These are phyloP conservation scores for Naganishia randhawae DNA, from an alignment of 768 basidiomycete species.

Conservation along the genomic window DNA sequence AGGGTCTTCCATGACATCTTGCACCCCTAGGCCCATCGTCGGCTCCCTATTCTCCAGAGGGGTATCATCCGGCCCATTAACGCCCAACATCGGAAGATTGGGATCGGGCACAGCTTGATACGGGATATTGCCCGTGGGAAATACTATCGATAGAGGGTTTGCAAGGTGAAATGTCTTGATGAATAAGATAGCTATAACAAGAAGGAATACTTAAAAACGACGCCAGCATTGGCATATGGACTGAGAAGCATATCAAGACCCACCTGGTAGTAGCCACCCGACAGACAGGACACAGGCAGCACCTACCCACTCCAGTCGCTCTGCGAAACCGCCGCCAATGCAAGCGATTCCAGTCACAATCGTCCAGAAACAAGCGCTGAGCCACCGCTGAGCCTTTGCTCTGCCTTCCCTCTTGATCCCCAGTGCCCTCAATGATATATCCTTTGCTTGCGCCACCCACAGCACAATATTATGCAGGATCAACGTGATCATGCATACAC, in stretches of 20 bases:
- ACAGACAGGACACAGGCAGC: constrained; percentile 39
- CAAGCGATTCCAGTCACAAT: constrained; percentile 36
- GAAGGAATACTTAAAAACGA: not conserved
- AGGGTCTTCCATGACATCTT: constrained; percentile 50
- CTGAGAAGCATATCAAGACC: constrained; percentile 19
- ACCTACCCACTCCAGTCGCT: constrained; percentile 42
- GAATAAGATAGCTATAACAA: constrained; percentile 62
- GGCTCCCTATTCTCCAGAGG: not conserved
- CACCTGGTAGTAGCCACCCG: constrained; percentile 44
- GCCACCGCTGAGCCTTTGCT: constrained; percentile 41
- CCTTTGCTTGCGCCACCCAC: constrained; percentile 43
- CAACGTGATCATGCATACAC: constrained; percentile 42
- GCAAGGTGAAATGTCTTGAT: constrained; percentile 78
- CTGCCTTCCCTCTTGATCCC: constrained; percentile 44
- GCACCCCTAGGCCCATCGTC: not conserved
- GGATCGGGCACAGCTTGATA: not conserved
- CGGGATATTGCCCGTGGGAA: constrained; percentile 54
- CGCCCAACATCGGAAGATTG: not conserved
- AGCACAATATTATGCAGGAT: constrained; percentile 38
- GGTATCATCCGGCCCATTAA: constrained; percentile 31
- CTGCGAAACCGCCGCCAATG: constrained; percentile 41
- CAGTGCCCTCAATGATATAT: constrained; percentile 37
- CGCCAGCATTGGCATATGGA: not conserved
- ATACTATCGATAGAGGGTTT: constrained; percentile 75
- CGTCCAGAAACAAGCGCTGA: constrained; percentile 41